Evolutionary conservation across 768 basidiomycete species (phyloP).

Genomic region (Rhizopogon rudus): DNA sequence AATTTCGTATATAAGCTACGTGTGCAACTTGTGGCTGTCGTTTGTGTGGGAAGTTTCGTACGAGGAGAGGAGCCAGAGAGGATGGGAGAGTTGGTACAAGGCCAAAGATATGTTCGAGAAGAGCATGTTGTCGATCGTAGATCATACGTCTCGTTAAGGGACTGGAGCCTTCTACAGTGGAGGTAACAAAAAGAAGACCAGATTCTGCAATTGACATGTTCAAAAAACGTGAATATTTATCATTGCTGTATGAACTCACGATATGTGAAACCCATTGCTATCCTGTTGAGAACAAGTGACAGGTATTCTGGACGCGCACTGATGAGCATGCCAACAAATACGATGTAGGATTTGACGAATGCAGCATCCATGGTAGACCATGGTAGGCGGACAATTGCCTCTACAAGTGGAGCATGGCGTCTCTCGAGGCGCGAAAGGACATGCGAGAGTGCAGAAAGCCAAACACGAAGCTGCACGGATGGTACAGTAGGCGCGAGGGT

Average conservation of each 20-base stretch:
- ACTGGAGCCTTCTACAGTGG: constrained; percentile 53
- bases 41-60: constrained; percentile 89
- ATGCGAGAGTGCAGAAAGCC: constrained; percentile 86
- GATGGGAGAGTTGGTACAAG: constrained; percentile 90
- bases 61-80: constrained; percentile 79
- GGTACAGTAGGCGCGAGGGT: constrained; percentile 25
- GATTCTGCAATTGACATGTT: constrained; percentile 48
- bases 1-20: constrained; percentile 86
- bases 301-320: constrained; percentile 91
- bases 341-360: constrained; percentile 84
- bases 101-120: constrained; percentile 81
- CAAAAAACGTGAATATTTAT: neutral
- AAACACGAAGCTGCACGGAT: constrained; percentile 60
- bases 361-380: constrained; percentile 89
- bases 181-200: constrained; percentile 57
- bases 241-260: constrained; percentile 48
- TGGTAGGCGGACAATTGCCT: constrained; percentile 81
- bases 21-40: constrained; percentile 77
- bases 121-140: constrained; percentile 82
- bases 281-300: constrained; percentile 74
- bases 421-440: constrained; percentile 88
- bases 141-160: constrained; percentile 79
- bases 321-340: constrained; percentile 88
- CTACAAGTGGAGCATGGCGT: constrained; percentile 72
- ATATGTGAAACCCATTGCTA: constrained; percentile 83